Conservation (phyloP, 345 rosid genomes). For the Populus nigra region DNA sequence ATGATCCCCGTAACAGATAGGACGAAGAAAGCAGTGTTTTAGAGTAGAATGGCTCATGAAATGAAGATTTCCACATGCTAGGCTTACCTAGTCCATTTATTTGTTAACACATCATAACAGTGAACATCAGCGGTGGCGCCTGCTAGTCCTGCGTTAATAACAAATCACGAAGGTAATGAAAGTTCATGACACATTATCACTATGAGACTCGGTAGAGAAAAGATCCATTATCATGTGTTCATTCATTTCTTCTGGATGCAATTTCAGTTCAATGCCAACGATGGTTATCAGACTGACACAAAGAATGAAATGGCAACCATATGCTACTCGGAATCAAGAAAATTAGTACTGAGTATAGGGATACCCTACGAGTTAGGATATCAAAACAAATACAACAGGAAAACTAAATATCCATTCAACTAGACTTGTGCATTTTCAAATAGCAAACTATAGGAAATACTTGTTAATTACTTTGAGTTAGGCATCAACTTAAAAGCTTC, state of each 20-base stretch:
- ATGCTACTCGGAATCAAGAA: background rate
- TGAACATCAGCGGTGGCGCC: slow-evolving; percentile 99
- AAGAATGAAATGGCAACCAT: background rate
- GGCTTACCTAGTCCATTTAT: slow-evolving; percentile 93
- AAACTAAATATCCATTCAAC: background rate
- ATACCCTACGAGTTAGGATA: background rate
- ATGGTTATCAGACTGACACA: background rate
- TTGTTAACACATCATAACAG: slow-evolving; percentile 86
- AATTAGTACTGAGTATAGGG: background rate
- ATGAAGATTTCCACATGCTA: background rate
- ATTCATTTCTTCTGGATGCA: slow-evolving; percentile 5
- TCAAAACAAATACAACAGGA: background rate
- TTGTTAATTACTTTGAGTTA: background rate
- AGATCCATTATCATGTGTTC: background rate
- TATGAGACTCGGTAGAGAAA: background rate
- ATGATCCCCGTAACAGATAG: background rate
- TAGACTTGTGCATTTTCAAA: background rate
- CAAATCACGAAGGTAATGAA: slow-evolving; percentile 9
- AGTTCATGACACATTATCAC: background rate
- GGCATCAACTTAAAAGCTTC: slow-evolving; percentile 6
- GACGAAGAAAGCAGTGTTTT: background rate
- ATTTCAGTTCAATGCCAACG: background rate
- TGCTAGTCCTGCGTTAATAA: slow-evolving; percentile 71
- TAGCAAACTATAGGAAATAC: background rate
- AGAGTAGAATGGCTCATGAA: slow-evolving; percentile 1